Conservation (phyloP, 31 red algal genomes). For the Porphyra umbilicalis region DNA sequence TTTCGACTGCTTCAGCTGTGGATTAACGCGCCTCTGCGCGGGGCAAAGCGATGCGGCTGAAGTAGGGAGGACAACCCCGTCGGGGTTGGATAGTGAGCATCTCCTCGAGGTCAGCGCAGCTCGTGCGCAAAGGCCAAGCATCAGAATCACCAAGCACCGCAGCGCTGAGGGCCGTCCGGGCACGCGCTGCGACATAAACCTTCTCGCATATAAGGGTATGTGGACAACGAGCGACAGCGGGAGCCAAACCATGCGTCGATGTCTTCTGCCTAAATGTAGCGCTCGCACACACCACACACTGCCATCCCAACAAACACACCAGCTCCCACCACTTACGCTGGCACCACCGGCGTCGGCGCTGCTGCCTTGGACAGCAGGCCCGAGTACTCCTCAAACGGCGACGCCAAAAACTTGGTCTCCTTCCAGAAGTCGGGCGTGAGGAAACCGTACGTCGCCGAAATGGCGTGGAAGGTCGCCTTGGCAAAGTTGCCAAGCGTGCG, state of each 20-base stretch:
- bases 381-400: slow-evolving; percentile 83
- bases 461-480: slow-evolving; percentile 95
- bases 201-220: too few relatives aligned
- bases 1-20: too few relatives aligned
- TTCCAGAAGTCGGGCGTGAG: slow-evolving; percentile 95
- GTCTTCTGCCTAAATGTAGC: background rate
- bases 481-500: slow-evolving; percentile 98
- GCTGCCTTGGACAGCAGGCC: slow-evolving; percentile 62
- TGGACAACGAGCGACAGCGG: too few relatives aligned
- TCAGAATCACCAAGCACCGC: too few relatives aligned
- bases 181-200: too few relatives aligned
- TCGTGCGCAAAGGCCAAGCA: too few relatives aligned
- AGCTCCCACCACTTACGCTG: background rate
- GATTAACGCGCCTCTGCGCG: too few relatives aligned
- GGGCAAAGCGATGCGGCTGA: too few relatives aligned
- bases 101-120: too few relatives aligned
- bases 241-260: background rate
- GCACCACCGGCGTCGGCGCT: background rate
- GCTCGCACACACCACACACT: background rate
- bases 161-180: too few relatives aligned
- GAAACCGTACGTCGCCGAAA: slow-evolving; percentile 79
- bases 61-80: too few relatives aligned
- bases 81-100: too few relatives aligned
- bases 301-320: background rate
- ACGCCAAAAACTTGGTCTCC: slow-evolving; percentile 83